phyloP scores from a whole-genome alignment of 495 filamentous ascomycete genomes.

The Annulohypoxylon maeteangense region DNA sequence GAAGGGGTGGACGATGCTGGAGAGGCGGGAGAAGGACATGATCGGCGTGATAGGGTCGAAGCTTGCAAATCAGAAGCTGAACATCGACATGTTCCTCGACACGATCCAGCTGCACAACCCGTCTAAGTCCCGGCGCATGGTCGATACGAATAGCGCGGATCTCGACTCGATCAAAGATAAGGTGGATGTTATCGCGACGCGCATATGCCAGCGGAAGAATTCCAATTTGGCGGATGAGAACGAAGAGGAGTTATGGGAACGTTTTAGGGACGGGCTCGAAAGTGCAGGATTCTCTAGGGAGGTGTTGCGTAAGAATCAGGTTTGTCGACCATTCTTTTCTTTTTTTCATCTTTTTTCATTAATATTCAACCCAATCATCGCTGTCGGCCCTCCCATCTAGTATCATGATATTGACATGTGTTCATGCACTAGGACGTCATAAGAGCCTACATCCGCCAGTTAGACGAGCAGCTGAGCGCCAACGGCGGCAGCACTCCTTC shows the following conservation, averaged over 20 bases:
- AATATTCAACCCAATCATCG: slow-evolving; percentile 2
- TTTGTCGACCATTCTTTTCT: slow-evolving; percentile 34
- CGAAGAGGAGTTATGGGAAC: slow-evolving; percentile 63
- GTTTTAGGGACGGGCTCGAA: slow-evolving; percentile 63
- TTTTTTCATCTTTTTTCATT: neutral
- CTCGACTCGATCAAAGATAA: slow-evolving; percentile 60
- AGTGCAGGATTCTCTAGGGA: slow-evolving; percentile 63
- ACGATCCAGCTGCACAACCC: slow-evolving; percentile 57
- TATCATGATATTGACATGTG: slow-evolving; percentile 36
- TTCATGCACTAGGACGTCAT: slow-evolving; percentile 58
- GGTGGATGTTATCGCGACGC: slow-evolving; percentile 61
- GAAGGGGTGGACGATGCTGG: slow-evolving; percentile 45
- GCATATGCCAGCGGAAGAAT: slow-evolving; percentile 54
- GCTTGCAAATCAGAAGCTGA: slow-evolving; percentile 53
- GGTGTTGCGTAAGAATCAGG: slow-evolving; percentile 62
- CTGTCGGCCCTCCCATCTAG: slow-evolving; percentile 11
- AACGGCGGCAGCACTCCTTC: slow-evolving; percentile 53
- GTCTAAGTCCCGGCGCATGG: slow-evolving; percentile 45
- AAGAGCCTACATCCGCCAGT: slow-evolving; percentile 64
- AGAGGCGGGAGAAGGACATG: slow-evolving; percentile 48
- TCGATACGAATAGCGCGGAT: slow-evolving; percentile 42
- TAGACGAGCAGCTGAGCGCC: slow-evolving; percentile 53
- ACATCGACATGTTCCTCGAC: slow-evolving; percentile 60
- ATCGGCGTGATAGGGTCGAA: slow-evolving; percentile 52
- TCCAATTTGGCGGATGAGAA: slow-evolving; percentile 53